phyloP scores from a whole-genome alignment of 345 rosid genomes.

The Linum trigynum region DNA sequence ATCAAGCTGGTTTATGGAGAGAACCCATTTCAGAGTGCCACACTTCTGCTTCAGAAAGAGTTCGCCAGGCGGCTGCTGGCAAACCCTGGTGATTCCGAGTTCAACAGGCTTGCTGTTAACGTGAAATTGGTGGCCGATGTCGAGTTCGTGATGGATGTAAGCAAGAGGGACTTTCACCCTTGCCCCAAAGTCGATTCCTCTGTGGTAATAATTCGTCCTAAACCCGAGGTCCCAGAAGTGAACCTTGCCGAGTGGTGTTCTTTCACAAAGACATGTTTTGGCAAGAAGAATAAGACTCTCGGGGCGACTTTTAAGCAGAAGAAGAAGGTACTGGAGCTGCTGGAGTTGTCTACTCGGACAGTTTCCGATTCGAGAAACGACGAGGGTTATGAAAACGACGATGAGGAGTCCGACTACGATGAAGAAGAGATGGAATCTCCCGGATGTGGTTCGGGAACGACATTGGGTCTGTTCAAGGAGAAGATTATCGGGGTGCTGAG shows the following conservation, averaged over 20 bases:
- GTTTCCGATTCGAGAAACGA: not conserved
- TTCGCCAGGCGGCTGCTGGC: conserved; percentile 73
- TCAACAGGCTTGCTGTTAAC: conserved; percentile 77
- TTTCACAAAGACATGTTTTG: conserved; percentile 66
- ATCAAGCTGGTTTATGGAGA: conserved; percentile 68
- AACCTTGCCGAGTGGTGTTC: conserved; percentile 65
- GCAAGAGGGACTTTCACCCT: conserved; percentile 86
- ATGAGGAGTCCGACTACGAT: conserved; percentile 7
- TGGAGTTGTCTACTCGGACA: conserved; percentile 26
- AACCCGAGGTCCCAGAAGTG: conserved; percentile 44
- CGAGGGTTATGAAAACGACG: conserved; percentile 13
- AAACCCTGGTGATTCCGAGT: conserved; percentile 74
- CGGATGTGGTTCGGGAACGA: conserved; percentile 22
- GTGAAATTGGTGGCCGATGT: conserved; percentile 78
- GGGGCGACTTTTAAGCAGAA: conserved; percentile 90
- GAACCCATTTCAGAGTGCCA: conserved; percentile 50
- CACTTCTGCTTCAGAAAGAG: conserved; percentile 89
- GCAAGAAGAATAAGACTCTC: conserved; percentile 77
- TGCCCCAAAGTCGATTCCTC: conserved; percentile 87
- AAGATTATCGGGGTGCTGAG: conserved; percentile 39
- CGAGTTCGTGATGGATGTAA: conserved; percentile 71
- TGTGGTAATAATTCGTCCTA: conserved; percentile 65
- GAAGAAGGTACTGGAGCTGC: conserved; percentile 64
- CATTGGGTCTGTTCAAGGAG: conserved; percentile 43
- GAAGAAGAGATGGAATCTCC: conserved; percentile 11